Base-by-base conservation (phyloP, 1,284 basidiomycete genomes). In the Agroathelia rolfsii region DNA sequence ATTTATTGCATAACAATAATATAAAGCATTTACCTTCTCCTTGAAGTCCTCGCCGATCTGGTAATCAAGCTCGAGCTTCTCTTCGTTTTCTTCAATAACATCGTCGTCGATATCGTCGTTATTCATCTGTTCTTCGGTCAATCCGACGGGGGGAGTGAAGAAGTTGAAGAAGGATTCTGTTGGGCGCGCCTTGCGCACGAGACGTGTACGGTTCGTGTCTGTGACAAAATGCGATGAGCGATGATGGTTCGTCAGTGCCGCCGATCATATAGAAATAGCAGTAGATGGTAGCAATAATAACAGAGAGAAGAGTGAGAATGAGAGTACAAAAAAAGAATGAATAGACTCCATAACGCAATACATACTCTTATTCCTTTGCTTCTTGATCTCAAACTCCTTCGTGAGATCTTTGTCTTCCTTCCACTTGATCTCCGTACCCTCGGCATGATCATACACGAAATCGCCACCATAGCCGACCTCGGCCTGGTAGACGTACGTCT, bases 1-100 rank as follows among this genome's bases (percentile, higher is more conserved):
- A 28, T 19, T 17, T 26, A 22, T 32, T 7, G 22, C 1, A 18
- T 11, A 16, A 25, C 29, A 27, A 31, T 12, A 26, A 40, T 21
- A 12, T 5, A 35, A 33, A 2, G 20, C 7, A 47, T 47, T 40
- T 34, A 83, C 85, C 67, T 92, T 86, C 59, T 97, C 94, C 67
- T 97, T 97, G 51, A 98, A 66, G 60, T 98, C 94, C 66, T 97
- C 94, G 33, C 93, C 94, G 50, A 97, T 85, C 67, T 96, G 93
- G 61, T 96, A 97, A 64, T 98, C 94, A 44, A 93, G 69, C 68
- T 96, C 94, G 34, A 98, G 73, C 52, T 87, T 83, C 57, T 84
- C 83, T 57, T 96, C 92, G 36, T 97, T 70, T 42, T 88, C 87
- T 40, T 87, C 85, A 1, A 92, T 69, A 30, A 88, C 86, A 0